These are phyloP conservation scores for Ampelocalamus luodianensis DNA, from an alignment of 176 grass and related monocot genomes.

Conservation along the genomic window DNA sequence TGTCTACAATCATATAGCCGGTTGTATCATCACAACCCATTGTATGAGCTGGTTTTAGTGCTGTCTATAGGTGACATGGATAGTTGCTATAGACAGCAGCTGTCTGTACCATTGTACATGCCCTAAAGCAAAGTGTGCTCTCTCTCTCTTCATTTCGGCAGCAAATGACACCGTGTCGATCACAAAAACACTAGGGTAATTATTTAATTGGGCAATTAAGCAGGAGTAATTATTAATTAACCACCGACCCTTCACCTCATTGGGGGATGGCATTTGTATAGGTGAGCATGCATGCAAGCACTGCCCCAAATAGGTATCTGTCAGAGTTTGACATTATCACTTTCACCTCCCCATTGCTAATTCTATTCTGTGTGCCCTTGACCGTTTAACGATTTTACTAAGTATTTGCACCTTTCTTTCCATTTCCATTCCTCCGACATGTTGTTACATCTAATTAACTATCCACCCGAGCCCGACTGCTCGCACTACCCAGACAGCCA, in stretches of 20 bases:
- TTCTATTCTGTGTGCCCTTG: background rate
- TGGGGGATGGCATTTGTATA: background rate
- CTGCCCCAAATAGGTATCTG: background rate
- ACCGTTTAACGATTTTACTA: background rate
- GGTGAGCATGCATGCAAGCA: background rate
- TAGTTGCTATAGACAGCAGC: too few species aligned
- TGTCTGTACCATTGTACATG: too few species aligned
- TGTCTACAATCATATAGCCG: too few species aligned
- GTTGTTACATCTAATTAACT: background rate
- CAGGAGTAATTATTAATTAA: background rate
- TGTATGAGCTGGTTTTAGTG: too few species aligned
- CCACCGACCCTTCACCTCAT: background rate
- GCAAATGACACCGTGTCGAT: conserved; percentile 7
- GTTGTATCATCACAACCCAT: too few species aligned
- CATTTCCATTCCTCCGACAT: background rate
- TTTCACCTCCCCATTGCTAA: background rate
- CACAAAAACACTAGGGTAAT: background rate
- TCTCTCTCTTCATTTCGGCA: conserved; percentile 9
- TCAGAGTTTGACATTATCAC: conserved; percentile 13
- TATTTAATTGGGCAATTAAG: background rate
- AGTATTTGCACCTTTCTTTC: background rate
- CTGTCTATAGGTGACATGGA: too few species aligned
- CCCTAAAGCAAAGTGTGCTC: background rate
- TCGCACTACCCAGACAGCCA: background rate
- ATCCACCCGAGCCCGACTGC: background rate